These are phyloP conservation scores for Forsythia suspensa DNA, from an alignment of 257 asterid species.

Conservation along the genomic window DNA sequence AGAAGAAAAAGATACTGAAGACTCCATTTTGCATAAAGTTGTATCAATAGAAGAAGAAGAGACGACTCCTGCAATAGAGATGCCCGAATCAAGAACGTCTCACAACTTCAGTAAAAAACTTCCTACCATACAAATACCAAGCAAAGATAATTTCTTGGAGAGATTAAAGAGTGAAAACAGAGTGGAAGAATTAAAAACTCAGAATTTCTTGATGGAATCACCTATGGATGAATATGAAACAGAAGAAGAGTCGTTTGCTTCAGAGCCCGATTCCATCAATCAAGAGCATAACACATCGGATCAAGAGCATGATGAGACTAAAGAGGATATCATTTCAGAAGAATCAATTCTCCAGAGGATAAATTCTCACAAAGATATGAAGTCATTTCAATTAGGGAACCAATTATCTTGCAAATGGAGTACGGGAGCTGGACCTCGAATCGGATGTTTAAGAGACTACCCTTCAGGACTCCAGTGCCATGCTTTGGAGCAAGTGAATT, in stretches of 20 bases:
- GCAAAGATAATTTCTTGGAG: constrained; percentile 44
- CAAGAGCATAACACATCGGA: not conserved
- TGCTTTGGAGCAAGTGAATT: constrained; percentile 65
- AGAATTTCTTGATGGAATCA: constrained; percentile 32
- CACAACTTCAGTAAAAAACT: constrained; percentile 34
- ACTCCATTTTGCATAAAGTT: constrained; percentile 23
- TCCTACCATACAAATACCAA: constrained; percentile 57
- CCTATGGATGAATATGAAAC: constrained; percentile 39
- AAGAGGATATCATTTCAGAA: constrained; percentile 47
- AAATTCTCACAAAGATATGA: constrained; percentile 59
- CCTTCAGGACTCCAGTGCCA: constrained; percentile 75
- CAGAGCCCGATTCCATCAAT: constrained; percentile 1
- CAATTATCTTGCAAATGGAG: constrained; percentile 85
- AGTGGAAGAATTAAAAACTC: constrained; percentile 18
- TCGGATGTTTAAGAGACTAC: constrained; percentile 78
- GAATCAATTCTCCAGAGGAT: constrained; percentile 58
- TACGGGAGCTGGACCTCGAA: constrained; percentile 91
- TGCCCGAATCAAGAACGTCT: constrained; percentile 21
- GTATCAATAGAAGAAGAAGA: constrained; percentile 31
- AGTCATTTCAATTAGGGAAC: constrained; percentile 66
- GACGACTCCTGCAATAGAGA: constrained; percentile 17
- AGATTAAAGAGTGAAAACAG: constrained; percentile 32
- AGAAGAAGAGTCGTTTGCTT: constrained; percentile 30
- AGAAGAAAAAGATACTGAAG: constrained; percentile 31
- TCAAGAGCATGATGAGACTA: constrained; percentile 24